Percentiles rank a stretch among this genome's conserved stretches.
phyloP scores from a whole-genome alignment of 345 rosid genomes.

The Ceriops zippeliana region DNA sequence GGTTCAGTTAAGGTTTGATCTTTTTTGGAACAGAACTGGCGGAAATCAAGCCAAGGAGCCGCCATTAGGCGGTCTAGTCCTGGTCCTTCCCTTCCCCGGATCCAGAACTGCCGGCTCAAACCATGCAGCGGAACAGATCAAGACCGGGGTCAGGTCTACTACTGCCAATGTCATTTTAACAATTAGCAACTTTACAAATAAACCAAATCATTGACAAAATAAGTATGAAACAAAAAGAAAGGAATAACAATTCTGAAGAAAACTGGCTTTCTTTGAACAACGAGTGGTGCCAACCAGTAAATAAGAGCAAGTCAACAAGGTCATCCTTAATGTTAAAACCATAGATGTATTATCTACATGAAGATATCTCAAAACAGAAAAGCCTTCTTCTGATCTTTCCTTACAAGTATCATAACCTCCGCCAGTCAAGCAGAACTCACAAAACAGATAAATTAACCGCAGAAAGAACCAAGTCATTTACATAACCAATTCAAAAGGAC shows the following conservation, averaged over 20 bases:
- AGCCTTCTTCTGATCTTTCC: conserved; percentile 6
- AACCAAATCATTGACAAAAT: too few species aligned
- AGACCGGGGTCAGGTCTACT: too few species aligned
- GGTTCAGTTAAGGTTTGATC: too few species aligned
- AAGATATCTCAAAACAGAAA: conserved; percentile 13
- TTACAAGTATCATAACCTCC: conserved; percentile 11
- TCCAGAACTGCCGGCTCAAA: too few species aligned
- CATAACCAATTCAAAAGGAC: conserved; percentile 1
- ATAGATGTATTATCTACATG: conserved; percentile 20
- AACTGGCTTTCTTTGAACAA: background rate
- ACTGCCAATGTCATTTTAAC: too few species aligned
- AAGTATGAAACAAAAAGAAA: background rate
- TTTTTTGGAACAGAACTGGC: too few species aligned
- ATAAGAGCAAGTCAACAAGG: background rate
- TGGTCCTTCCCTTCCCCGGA: too few species aligned
- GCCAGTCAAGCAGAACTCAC: conserved; percentile 1
- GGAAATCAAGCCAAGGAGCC: too few species aligned
- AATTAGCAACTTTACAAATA: too few species aligned
- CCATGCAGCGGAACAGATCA: too few species aligned
- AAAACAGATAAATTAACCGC: conserved; percentile 3
- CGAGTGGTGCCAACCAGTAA: background rate
- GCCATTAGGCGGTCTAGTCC: too few species aligned
- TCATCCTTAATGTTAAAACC: background rate
- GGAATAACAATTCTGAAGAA: background rate
- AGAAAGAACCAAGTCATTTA: conserved; percentile 10